phyloP scores from a whole-genome alignment of 1,139 yeast genomes.

The Casaregolazyma suthepensis region DNA sequence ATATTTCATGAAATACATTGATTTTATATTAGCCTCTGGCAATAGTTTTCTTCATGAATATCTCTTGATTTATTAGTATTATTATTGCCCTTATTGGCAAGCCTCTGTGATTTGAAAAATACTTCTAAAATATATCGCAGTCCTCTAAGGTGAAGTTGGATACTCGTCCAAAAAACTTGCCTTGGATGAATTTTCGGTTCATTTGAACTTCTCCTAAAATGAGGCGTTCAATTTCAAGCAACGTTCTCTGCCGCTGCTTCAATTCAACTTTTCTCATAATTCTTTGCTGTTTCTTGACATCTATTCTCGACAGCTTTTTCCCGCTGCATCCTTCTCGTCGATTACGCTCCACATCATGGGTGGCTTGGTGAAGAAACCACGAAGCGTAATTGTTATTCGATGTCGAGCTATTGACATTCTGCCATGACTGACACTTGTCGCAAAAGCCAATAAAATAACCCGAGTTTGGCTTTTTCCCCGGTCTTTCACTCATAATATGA shows the following conservation, averaged over 20 bases:
- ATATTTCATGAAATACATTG: not conserved
- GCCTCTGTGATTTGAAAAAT: not conserved
- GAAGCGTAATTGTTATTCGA: conserved; percentile 17
- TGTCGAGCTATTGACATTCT: conserved; percentile 19
- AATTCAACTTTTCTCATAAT: conserved; percentile 11
- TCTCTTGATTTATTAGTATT: not conserved
- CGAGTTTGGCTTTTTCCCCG: conserved; percentile 16
- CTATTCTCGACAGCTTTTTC: conserved; percentile 18
- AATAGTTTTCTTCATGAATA: not conserved
- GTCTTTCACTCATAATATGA: conserved; percentile 18
- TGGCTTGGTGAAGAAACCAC: conserved; percentile 22
- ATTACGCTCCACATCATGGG: conserved; percentile 21
- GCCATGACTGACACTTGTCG: conserved; percentile 23
- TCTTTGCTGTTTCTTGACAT: conserved; percentile 14
- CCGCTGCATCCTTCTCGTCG: conserved; percentile 19
- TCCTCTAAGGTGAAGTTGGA: conserved; percentile 10
- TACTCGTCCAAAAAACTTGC: conserved; percentile 13
- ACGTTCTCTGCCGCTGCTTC: conserved; percentile 13
- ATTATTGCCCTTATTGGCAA: not conserved
- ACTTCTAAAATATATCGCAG: not conserved
- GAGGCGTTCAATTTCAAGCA: conserved; percentile 13
- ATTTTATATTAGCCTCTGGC: not conserved
- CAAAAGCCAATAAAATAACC: conserved; percentile 20
- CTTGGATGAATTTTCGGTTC: conserved; percentile 15
- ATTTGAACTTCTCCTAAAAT: conserved; percentile 15